Evolutionary conservation across 495 filamentous ascomycete genomes (phyloP).

Genomic region (Penicillium riverlandense): DNA sequence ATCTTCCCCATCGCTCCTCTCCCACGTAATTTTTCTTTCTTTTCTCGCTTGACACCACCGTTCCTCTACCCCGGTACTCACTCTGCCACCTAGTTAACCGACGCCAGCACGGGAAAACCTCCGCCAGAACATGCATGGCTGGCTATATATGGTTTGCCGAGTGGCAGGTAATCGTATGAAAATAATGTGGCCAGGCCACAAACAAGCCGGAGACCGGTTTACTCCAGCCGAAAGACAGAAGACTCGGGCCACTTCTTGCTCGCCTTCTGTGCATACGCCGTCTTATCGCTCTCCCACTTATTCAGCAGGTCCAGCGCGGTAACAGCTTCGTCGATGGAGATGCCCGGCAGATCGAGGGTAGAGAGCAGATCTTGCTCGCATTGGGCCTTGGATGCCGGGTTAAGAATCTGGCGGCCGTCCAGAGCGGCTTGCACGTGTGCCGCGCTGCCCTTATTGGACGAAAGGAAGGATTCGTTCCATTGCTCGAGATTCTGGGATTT

Average conservation of each 20-base stretch:
- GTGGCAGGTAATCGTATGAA: no score
- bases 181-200: no score
- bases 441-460: constrained; percentile 54
- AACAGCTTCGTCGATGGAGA: constrained; percentile 54
- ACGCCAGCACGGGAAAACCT: no score
- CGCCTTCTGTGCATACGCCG: constrained; percentile 58
- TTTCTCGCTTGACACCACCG: not conserved
- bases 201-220: not conserved
- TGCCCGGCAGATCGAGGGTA: constrained; percentile 45
- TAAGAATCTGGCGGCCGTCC: constrained; percentile 51
- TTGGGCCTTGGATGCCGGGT: constrained; percentile 45
- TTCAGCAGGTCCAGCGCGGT: constrained; percentile 52
- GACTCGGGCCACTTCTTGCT: constrained; percentile 66
- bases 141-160: no score
- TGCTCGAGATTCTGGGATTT: constrained; percentile 49
- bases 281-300: constrained; percentile 52
- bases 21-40: not conserved
- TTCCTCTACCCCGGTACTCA: no score
- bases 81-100: no score
- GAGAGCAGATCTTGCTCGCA: constrained; percentile 53
- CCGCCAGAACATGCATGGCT: no score
- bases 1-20: not conserved
- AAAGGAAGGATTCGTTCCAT: constrained; percentile 60
- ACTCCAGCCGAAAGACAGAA: constrained; percentile 44
- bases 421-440: constrained; percentile 58